Evolutionary conservation across 2,329 filamentous ascomycete genomes (phyloP), one percentile per base, ranked within the genome.

Genomic region (Tolypocladium cylindrosporum): DNA sequence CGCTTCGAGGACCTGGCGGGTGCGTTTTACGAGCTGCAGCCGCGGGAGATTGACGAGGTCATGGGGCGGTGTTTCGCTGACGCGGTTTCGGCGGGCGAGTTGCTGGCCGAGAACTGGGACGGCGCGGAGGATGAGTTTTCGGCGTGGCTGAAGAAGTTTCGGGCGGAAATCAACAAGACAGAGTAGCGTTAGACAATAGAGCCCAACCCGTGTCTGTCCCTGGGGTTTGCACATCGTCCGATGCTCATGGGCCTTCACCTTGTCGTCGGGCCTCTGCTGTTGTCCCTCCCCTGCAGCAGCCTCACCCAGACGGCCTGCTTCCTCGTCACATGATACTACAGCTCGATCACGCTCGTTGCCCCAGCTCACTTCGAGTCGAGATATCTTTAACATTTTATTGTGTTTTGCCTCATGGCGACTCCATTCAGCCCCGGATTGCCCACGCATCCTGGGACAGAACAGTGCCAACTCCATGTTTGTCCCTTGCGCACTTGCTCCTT

Each of bases 61-160:
- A 79, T 90, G 74, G 77, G 81, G 5, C 75, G 79, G 45, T 86
- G 86, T 64, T 84, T 86, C 60, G 73, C 76, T 1, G 79, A 84
- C 55, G 85, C 87, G 0, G 80, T 81, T 62, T 74, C 72, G 0
- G 81, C 79, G 0, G 78, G 81, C 0, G 78, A 82, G 58, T 67
- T 86, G 54, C 71, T 90, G 14, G 74, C 75, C 55, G 74, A 77
- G 59, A 77, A 79, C 24, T 92, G 89, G 88, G 72, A 80, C 3
- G 86, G 80, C 0, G 72, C 80, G 53, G 78, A 82, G 21, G 91
- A 96, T 66, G 89, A 88, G 65, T 96, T 95, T 67, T 88, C 86
- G 0, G 77, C 81, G 19, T 96, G 91, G 91, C 84, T 80, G n/a
- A 77, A 75, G 13, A 81, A 79, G 61, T 85, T 84, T 62, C 77